Conservation (phyloP, 139 green algal species). For the Eudorina sp. region DNA sequence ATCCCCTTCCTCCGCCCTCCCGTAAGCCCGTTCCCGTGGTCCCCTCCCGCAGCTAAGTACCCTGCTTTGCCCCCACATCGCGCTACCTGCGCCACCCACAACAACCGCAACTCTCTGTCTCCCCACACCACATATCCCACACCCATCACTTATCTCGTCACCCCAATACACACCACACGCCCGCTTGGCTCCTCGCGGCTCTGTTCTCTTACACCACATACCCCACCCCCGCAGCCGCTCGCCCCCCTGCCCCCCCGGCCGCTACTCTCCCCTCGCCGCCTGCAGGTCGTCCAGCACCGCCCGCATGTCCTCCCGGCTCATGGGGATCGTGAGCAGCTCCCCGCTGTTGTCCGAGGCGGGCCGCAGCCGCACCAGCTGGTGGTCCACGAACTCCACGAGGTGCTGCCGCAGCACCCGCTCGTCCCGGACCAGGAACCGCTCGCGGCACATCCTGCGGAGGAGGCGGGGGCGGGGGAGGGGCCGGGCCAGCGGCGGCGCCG, state of each 20-base stretch:
- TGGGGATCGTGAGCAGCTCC: conserved; percentile 78
- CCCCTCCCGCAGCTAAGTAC: no score
- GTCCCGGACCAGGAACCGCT: conserved; percentile 89
- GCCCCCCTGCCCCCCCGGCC: not conserved
- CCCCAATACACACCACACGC: no score
- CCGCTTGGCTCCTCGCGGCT: not conserved
- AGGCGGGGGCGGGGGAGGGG: not conserved
- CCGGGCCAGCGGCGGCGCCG: no score
- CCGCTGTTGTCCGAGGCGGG: conserved; percentile 29
- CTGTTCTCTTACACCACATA: not conserved
- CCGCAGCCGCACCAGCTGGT: conserved; percentile 74
- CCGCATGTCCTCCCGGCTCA: conserved; percentile 58
- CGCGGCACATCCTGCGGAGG: conserved; percentile 78
- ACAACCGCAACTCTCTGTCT: no score
- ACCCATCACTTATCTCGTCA: no score
- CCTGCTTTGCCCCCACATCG: no score
- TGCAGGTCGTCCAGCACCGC: conserved; percentile 56
- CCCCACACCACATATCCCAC: no score
- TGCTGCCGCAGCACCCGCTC: conserved; percentile 79
- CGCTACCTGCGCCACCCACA: no score
- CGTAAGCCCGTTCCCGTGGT: no score
- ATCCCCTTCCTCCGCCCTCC: no score
- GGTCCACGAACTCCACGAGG: conserved; percentile 92
- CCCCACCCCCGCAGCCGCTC: not conserved
- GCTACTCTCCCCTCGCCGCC: not conserved